Conservation (phyloP, 805 yeast genomes). For the Ascoidea tarda region DNA sequence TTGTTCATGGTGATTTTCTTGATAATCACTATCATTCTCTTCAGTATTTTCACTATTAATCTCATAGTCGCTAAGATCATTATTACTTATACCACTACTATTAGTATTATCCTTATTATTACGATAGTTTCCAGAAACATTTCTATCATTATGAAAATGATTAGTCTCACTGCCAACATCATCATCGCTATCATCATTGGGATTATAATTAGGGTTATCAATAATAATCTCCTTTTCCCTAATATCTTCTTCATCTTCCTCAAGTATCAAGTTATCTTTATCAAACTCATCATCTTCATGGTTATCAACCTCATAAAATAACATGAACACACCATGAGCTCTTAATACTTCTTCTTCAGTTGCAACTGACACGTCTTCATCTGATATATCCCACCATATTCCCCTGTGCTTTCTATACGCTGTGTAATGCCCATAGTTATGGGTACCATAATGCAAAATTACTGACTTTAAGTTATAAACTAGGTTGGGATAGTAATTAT, state of each 20-base stretch:
- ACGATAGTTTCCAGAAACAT: not conserved
- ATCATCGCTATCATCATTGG: conserved; percentile 7
- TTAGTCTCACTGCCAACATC: not conserved
- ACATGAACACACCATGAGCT: conserved; percentile 84
- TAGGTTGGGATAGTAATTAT: conserved; percentile 14
- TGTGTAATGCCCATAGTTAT: conserved; percentile 94
- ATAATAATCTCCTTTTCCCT: conserved; percentile 8
- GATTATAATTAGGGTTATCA: conserved; percentile 3
- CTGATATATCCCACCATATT: conserved; percentile 92
- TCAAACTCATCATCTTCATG: conserved; percentile 19
- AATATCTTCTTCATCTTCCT: conserved; percentile 10
- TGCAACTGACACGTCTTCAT: conserved; percentile 72
- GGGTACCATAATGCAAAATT: conserved; percentile 89
- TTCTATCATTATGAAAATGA: not conserved
- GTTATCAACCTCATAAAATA: conserved; percentile 62
- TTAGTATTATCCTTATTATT: not conserved
- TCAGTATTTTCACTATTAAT: not conserved
- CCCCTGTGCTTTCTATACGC: conserved; percentile 74
- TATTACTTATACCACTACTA: no score
- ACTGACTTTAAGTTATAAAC: conserved; percentile 70
- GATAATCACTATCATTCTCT: not conserved
- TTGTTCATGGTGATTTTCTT: no score
- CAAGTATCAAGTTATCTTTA: conserved; percentile 8
- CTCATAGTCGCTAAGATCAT: not conserved
- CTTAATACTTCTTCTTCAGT: conserved; percentile 67